Evolutionary conservation across 1,284 basidiomycete genomes (phyloP).

Genomic region (Schizophyllum amplum): DNA sequence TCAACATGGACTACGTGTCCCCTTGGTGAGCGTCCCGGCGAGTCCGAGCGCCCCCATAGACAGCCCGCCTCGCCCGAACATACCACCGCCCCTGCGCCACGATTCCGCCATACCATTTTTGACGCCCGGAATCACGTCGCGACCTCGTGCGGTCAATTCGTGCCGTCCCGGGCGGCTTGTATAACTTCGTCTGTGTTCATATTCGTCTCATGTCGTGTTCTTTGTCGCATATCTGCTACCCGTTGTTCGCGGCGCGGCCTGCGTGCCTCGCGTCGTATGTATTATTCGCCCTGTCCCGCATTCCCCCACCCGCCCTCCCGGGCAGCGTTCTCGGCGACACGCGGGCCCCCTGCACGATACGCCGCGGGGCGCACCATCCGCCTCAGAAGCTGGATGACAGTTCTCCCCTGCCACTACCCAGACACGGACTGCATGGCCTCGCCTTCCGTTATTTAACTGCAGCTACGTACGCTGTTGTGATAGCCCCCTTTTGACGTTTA

Average conservation of each 20-base stretch:
- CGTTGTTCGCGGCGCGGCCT: background rate
- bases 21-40: background rate
- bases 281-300: background rate
- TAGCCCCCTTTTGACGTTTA: background rate
- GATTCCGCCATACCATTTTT: background rate
- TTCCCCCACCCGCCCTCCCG: background rate
- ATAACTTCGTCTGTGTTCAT: background rate
- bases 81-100: background rate
- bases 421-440: background rate
- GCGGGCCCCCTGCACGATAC: background rate
- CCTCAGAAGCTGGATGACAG: background rate
- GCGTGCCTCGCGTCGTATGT: background rate
- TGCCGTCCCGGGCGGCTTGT: background rate
- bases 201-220: background rate
- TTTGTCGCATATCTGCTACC: background rate
- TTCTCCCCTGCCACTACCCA: background rate
- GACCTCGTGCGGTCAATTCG: background rate
- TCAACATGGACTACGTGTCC: background rate
- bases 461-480: background rate
- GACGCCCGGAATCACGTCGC: background rate
- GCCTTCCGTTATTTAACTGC: background rate
- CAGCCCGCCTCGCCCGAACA: background rate
- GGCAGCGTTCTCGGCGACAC: background rate
- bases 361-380: background rate
- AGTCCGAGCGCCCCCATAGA: background rate